Base-by-base conservation (phyloP, 1,139 yeast genomes). In the Yamadazyma sp. region DNA sequence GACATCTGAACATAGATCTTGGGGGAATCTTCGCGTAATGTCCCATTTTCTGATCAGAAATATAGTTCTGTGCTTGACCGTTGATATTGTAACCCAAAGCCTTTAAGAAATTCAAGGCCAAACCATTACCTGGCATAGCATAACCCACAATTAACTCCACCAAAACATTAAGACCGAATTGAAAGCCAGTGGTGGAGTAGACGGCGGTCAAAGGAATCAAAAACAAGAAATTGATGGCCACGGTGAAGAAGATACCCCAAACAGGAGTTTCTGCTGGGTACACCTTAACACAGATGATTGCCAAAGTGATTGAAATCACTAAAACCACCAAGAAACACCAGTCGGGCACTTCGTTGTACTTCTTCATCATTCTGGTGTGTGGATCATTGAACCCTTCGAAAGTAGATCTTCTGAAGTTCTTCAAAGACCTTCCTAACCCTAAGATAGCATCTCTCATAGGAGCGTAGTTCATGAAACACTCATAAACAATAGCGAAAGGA, bases 1-100 rank as follows among this genome's bases (percentile, higher is more conserved):
- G 86, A 21, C 76, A 73, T 47, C 82, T 67, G 63, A 80, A 80
- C 44, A 80, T 56, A 0, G 85, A 73, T 44, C 79, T 60, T 23
- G 86, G 86, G 7, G 85, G 80, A 35, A 80, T 54, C 43, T 73
- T 76, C 13, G 75, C 62, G 52, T 80, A 80, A 56, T 80, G 86
- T 3, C 76, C 85, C 65, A 73, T 53, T 55, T 80, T 80, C 57
- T 77, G 77, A 50, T 76, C 76, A 4, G 73, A 53, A 37, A 78
- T 63, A 58, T 72, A 80, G 52, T 64, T 67, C 35, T 76, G 76
- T 11, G 85, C 82, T 58, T 80, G 85, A 3, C 75, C 76, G 55
- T 73, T 77, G 46, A 78, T 76, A 52, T 77, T 78, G 45, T 71
- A 70, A 22, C 85, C 86, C 41, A 68, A 70, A 2, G 82, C 78